Percentiles rank a stretch among this genome's conserved stretches.
Conservation (phyloP, 306 rosid genomes). For the Vicia faba region DNA sequence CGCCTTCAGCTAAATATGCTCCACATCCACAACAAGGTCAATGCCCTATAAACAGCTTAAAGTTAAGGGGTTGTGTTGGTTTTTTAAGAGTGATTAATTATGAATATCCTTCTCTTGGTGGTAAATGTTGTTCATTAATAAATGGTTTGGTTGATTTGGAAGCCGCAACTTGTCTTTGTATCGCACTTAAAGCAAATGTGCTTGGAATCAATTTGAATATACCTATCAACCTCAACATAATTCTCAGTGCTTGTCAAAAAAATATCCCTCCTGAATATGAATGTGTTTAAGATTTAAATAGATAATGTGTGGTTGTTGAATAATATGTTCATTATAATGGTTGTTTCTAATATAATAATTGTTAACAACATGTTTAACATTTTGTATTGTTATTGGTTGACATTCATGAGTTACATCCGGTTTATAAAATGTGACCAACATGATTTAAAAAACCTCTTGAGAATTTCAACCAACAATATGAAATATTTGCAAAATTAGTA, state of each 20-base stretch:
- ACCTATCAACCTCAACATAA: constrained; percentile 57
- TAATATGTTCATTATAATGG: neutral
- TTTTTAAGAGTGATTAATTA: constrained; percentile 55
- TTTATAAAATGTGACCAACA: too few species aligned
- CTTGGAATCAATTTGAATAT: constrained; percentile 68
- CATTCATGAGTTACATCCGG: neutral
- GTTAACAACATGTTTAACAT: neutral
- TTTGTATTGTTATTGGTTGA: neutral
- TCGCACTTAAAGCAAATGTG: constrained; percentile 74
- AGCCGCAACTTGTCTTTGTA: constrained; percentile 81
- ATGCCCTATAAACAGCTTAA: constrained; percentile 67
- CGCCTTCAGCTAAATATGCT: too few species aligned
- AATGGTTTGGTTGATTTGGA: constrained; percentile 66
- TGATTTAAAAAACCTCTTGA: too few species aligned
- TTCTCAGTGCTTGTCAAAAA: constrained; percentile 80
- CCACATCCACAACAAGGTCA: too few species aligned
- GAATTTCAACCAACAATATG: neutral
- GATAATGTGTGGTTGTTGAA: neutral
- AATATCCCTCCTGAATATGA: constrained; percentile 69
- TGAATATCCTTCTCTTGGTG: constrained; percentile 55
- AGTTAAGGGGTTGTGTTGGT: constrained; percentile 66
- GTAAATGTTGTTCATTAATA: constrained; percentile 66
- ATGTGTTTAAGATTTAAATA: constrained; percentile 41
- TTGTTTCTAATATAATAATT: too few species aligned
- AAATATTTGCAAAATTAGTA: too few species aligned